A percentile compares a stretch with the other conserved stretches of the same genome.
phyloP scores from a whole-genome alignment of 768 basidiomycete species.

The Collybia nuda region DNA sequence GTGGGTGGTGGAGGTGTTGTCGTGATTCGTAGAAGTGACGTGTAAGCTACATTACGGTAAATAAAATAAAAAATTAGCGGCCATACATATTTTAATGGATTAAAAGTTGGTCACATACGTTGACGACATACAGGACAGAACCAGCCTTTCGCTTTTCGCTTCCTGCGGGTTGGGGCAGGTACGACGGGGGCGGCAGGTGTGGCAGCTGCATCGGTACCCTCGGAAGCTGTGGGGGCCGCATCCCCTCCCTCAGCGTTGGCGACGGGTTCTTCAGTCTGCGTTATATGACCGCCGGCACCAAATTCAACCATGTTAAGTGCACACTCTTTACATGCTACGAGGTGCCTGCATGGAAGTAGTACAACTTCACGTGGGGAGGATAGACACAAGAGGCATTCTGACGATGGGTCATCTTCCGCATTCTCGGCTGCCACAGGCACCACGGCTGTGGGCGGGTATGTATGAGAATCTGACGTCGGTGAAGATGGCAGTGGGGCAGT shows the following conservation, averaged over 20 bases:
- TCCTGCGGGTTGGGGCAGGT: constrained; percentile 56
- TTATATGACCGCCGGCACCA: constrained; percentile 87
- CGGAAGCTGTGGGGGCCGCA: constrained; percentile 15
- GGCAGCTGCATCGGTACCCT: constrained; percentile 25
- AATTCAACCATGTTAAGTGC: constrained; percentile 98
- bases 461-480: constrained; percentile 24
- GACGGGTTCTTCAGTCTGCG: constrained; percentile 48
- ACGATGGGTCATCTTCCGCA: constrained; percentile 69
- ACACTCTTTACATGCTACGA: constrained; percentile 95
- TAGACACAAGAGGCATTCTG: constrained; percentile 91
- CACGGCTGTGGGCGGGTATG: constrained; percentile 29
- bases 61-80: background rate
- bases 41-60: constrained; percentile 66
- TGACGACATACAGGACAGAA: constrained; percentile 96
- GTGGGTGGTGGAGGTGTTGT: constrained; percentile 49
- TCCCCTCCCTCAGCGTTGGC: constrained; percentile 14
- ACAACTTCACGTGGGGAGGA: constrained; percentile 89
- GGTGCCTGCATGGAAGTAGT: constrained; percentile 87
- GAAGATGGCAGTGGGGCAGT: constrained; percentile 31
- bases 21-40: constrained; percentile 82
- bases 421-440: constrained; percentile 19
- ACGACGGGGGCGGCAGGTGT: constrained; percentile 20
- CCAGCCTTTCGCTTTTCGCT: constrained; percentile 96
- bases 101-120: constrained; percentile 54
- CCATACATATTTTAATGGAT: background rate